phyloP scores from a whole-genome alignment of 2,329 filamentous ascomycete genomes.

The Aspergillus clavatus region DNA sequence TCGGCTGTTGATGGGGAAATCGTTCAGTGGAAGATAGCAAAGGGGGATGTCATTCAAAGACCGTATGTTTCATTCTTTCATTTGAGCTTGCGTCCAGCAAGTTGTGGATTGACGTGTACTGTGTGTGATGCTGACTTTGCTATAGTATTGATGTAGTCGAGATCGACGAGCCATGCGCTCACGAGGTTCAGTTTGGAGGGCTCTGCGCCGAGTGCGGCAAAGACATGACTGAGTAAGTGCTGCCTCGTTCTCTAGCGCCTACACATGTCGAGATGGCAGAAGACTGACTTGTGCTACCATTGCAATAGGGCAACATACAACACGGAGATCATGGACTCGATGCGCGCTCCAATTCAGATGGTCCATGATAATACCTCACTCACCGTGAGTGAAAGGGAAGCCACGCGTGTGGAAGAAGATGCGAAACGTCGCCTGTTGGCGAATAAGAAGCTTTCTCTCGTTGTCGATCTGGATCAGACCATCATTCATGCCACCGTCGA shows the following conservation, averaged over 20 bases:
- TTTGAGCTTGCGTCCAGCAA: not conserved
- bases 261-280: not conserved
- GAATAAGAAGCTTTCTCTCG: slow-evolving; percentile 79
- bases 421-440: slow-evolving; percentile 76
- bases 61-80: slow-evolving; percentile 32
- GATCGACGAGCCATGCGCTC: slow-evolving; percentile 85
- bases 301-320: slow-evolving; percentile 64
- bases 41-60: slow-evolving; percentile 41
- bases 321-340: slow-evolving; percentile 69
- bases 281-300: slow-evolving; percentile 1
- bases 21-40: slow-evolving; percentile 65
- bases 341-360: slow-evolving; percentile 90
- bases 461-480: slow-evolving; percentile 96
- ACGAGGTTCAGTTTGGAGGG: slow-evolving; percentile 85
- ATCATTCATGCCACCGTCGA: slow-evolving; percentile 98
- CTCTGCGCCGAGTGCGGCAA: slow-evolving; percentile 90
- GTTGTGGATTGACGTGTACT: not conserved
- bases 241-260: slow-evolving; percentile 1
- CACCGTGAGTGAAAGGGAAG: slow-evolving; percentile 77
- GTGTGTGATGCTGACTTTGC: slow-evolving; percentile 3
- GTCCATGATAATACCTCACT: slow-evolving; percentile 85
- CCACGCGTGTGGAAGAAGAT: slow-evolving; percentile 76
- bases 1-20: slow-evolving; percentile 78
- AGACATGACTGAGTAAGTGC: slow-evolving; percentile 77
- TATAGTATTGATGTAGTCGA: slow-evolving; percentile 58